Evolutionary conservation across 2,329 filamentous ascomycete genomes (phyloP), one percentile per base, ranked within the genome.

Genomic region (Bipolaris oryzae): DNA sequence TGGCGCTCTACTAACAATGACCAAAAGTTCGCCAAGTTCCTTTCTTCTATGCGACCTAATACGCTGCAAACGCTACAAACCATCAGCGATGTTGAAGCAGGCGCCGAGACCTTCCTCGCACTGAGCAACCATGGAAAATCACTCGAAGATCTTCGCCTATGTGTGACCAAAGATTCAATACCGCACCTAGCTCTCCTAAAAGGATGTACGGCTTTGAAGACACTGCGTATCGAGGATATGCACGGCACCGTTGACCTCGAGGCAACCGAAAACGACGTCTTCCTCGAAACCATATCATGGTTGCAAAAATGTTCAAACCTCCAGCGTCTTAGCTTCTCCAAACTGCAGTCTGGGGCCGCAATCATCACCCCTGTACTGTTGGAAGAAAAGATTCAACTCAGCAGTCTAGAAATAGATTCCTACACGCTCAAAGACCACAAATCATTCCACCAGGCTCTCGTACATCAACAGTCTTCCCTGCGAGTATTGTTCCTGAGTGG

Each of bases 21-120:
- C 57, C 74, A 80, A 25, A 79, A 84, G 38, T 77, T 89, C 47
- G 82, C 86, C 0, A 76, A 77, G 2, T 89, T 90, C 65, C 79
- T 91, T 44, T 76, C 75, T 21, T 78, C 79, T 1, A 78, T 91
- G 46, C 79, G 75, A 16, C 78, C 81, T 2, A 82, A 89, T 59
- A 85, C 81, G 1, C 74, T 91, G 10, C 78, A 79, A 53, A 81
- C 80, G 18, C 86, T 91, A 53, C 79, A 85, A 55, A 81, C 87
- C 25, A 80, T 86, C 51, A 84, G 83, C 66, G 77, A 79, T 38
- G 85, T 85, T 60, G 75, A 79, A 2, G 78, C 89, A 15, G 83
- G 82, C 0, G 74, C 78, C 3, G 77, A 83, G 41, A 84, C 86
- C 0, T 82, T 89, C 44, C 70, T 78, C 23, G 81, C 82, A 3